Evolutionary conservation across 345 rosid genomes (phyloP), one percentile per base, ranked within the genome.

Genomic region (Fremontodendron californicum): DNA sequence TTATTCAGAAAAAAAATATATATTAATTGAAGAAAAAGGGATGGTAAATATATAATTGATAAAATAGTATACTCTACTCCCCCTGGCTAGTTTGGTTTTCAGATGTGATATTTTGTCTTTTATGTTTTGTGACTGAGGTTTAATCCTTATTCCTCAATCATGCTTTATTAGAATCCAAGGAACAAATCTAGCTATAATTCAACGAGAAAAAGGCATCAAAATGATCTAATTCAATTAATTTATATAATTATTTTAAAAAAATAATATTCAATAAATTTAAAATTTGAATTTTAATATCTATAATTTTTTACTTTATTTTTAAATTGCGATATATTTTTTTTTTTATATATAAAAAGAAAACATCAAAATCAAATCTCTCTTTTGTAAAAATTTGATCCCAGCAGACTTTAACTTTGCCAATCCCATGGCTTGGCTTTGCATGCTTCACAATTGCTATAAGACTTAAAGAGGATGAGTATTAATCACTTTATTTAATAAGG

Each of bases 91-190:
- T 31, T 42, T 46, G 23, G 5, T 45, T 11, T 69, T 27, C 0
- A 46, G 84, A 80, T 80, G 78, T 81, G 80, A 83, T 72, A 51
- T 76, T 80, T 86, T 86, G 89, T 89, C 89, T 75, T 58, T 80
- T 63, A 63, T 71, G n/a, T 27, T 52, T 72, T 19, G 33, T 11
- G 48, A 58, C 39, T 42, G 58, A 67, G 70, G 16, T 61, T 74
- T 33, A 78, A 75, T 79, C 66, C 39, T 8, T 3, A 21, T 37
- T 35, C 76, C 78, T 76, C 80, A 79, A 82, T 86, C 84, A 83
- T 82, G 80, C 75, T 68, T 72, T 35, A 73, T 25, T 75, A 81
- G 83, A 77, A 85, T 80, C 84, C 77, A 71, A 84, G 68, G 45
- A 54, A 75, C 49, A 76, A 73, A 73, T 43, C 31, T 58, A 58